phyloP scores from a whole-genome alignment of 1,284 basidiomycete genomes.

The Cryptococcus sp. region DNA sequence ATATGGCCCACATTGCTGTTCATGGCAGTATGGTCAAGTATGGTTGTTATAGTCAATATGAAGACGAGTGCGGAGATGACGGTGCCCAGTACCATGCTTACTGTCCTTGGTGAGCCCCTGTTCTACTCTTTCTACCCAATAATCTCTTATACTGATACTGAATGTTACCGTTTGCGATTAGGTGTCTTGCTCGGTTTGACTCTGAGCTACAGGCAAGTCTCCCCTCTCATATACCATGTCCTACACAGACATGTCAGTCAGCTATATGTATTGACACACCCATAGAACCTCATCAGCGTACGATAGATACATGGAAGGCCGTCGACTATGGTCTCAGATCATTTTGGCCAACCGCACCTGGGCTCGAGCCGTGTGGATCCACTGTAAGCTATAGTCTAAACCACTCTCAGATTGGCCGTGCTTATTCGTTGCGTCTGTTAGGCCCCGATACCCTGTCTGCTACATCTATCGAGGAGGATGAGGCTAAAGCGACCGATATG shows the following conservation, averaged over 20 bases:
- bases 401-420: not conserved
- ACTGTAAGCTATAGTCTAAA: slow-evolving; percentile 29
- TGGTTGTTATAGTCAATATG: slow-evolving; percentile 39
- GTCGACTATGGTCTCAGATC: slow-evolving; percentile 68
- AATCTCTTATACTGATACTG: not conserved
- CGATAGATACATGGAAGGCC: slow-evolving; percentile 72
- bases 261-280: not conserved
- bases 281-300: slow-evolving; percentile 73
- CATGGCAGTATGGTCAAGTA: slow-evolving; percentile 42
- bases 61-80: slow-evolving; percentile 34
- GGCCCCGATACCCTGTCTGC: slow-evolving; percentile 37
- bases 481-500: slow-evolving; percentile 52
- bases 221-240: not conserved
- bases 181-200: slow-evolving; percentile 50
- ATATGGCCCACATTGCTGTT: slow-evolving; percentile 48
- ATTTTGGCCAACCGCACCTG: slow-evolving; percentile 56
- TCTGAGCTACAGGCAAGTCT: slow-evolving; percentile 43
- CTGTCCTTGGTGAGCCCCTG: slow-evolving; percentile 39
- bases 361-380: slow-evolving; percentile 48
- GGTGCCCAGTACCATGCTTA: slow-evolving; percentile 45
- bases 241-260: not conserved
- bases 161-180: slow-evolving; percentile 1
- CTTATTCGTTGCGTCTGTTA: slow-evolving; percentile 2
- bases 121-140: not conserved
- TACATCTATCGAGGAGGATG: slow-evolving; percentile 23